Conservation (phyloP, 2,329 filamentous ascomycete genomes). For the Colletotrichum tropicicola region DNA sequence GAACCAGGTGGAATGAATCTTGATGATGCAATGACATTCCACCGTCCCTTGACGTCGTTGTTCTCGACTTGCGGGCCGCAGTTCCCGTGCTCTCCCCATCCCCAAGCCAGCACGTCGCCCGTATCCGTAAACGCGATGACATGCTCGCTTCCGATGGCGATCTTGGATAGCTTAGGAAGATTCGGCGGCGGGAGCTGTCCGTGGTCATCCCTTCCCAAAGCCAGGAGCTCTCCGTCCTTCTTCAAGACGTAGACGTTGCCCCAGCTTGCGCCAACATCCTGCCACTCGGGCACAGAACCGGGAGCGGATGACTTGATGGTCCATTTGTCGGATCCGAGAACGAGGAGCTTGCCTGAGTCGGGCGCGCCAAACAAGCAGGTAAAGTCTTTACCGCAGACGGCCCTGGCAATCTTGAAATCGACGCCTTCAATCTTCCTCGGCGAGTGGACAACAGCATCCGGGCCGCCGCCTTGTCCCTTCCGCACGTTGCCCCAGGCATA, state of each 20-base stretch:
- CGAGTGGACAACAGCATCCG: constrained; percentile 59
- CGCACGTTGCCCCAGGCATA: constrained; percentile 91
- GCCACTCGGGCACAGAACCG: constrained; percentile 63
- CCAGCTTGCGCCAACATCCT: constrained; percentile 81
- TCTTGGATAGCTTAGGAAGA: constrained; percentile 65
- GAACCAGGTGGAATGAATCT: constrained; percentile 60
- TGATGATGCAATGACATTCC: constrained; percentile 71
- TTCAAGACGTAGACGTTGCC: constrained; percentile 79
- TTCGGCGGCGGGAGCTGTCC: constrained; percentile 77
- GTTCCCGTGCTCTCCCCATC: constrained; percentile 98
- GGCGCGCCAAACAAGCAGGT: constrained; percentile 74
- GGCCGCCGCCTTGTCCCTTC: constrained; percentile 82
- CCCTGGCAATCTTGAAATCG: constrained; percentile 70
- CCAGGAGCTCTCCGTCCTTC: constrained; percentile 65
- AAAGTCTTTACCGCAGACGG: constrained; percentile 85
- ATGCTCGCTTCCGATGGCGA: constrained; percentile 93
- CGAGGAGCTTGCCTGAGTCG: constrained; percentile 64
- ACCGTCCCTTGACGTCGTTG: constrained; percentile 74
- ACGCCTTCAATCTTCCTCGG: constrained; percentile 69
- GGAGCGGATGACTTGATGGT: constrained; percentile 68
- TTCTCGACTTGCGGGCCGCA: constrained; percentile 76
- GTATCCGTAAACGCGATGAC: constrained; percentile 74
- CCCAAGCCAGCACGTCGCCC: constrained; percentile 82
- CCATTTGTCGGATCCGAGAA: constrained; percentile 84
- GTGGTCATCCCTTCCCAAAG: constrained; percentile 88